Conservation (phyloP, 2,329 filamentous ascomycete genomes). For the Chaetomium sp. region DNA sequence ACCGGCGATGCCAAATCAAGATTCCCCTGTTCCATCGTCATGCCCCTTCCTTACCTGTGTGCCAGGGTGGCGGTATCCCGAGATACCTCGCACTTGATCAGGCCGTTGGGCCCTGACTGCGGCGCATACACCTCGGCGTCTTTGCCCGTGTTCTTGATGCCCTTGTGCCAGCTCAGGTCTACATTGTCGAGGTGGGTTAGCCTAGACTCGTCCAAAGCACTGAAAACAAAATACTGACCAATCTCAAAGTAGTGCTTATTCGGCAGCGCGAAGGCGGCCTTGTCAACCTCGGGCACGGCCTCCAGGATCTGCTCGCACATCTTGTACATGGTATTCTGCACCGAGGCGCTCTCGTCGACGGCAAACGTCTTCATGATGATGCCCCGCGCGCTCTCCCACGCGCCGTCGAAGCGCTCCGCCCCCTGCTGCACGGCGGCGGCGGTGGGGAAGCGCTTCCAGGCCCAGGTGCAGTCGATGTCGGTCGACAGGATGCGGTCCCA, state of each 20-base stretch:
- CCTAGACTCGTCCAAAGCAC: no score
- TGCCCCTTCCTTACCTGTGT: not conserved
- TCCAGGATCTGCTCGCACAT: conserved; percentile 89
- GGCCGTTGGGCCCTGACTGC: conserved; percentile 87
- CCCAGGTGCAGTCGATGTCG: conserved; percentile 84
- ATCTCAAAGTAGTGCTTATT: conserved; percentile 99
- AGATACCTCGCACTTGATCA: conserved; percentile 90
- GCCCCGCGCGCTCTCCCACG: conserved; percentile 74
- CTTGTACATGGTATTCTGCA: conserved; percentile 98
- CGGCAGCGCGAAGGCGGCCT: conserved; percentile 80
- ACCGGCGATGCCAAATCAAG: not conserved
- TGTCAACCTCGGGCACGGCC: conserved; percentile 68
- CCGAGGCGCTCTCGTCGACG: conserved; percentile 84
- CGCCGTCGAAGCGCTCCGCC: conserved; percentile 71
- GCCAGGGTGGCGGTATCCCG: conserved; percentile 43
- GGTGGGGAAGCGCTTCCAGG: conserved; percentile 72
- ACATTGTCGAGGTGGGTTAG: conserved; percentile 11
- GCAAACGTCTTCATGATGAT: conserved; percentile 94
- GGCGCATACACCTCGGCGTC: conserved; percentile 95
- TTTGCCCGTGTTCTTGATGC: conserved; percentile 89
- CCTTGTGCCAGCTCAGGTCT: conserved; percentile 98
- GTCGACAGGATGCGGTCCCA: conserved; percentile 97
- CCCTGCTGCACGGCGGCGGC: conserved; percentile 68
- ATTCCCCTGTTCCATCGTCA: not conserved
- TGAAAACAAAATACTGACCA: conserved; percentile 55